These are phyloP conservation scores for Takakia lepidozioides DNA, from an alignment of 225 moss, liverwort and hornwort species.

Conservation along the genomic window DNA sequence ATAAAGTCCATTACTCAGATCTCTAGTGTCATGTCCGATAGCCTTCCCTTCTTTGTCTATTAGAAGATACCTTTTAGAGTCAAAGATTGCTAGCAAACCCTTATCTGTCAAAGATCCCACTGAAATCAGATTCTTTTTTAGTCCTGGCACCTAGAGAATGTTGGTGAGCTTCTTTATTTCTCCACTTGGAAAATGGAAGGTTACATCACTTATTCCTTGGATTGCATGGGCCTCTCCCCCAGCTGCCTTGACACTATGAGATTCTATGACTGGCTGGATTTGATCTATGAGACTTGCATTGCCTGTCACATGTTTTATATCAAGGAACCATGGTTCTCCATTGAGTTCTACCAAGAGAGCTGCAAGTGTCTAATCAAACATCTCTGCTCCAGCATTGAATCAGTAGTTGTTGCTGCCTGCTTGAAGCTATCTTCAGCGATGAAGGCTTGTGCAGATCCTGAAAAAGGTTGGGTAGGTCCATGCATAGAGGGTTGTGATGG, in stretches of 20 bases:
- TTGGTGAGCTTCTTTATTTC: conserved; percentile 9
- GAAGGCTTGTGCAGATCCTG: no score
- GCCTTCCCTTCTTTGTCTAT: background rate
- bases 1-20: background rate
- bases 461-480: no score
- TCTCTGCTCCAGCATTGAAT: background rate
- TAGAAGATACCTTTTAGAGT: background rate
- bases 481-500: no score
- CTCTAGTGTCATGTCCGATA: background rate
- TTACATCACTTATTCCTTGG: conserved; percentile 2
- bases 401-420: background rate
- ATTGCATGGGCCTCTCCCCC: background rate
- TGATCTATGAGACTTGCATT: background rate
- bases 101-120: background rate
- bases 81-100: background rate
- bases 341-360: background rate
- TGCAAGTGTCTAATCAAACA: background rate
- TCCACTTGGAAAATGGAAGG: background rate
- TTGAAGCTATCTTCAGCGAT: background rate
- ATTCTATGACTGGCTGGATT: background rate
- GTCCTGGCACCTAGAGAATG: conserved; percentile 2
- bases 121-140: conserved; percentile 1
- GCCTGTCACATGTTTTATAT: background rate
- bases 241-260: background rate
- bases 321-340: background rate